Base-by-base conservation (phyloP, 352 stramenopile genomes). In the Discostella stelligera region DNA sequence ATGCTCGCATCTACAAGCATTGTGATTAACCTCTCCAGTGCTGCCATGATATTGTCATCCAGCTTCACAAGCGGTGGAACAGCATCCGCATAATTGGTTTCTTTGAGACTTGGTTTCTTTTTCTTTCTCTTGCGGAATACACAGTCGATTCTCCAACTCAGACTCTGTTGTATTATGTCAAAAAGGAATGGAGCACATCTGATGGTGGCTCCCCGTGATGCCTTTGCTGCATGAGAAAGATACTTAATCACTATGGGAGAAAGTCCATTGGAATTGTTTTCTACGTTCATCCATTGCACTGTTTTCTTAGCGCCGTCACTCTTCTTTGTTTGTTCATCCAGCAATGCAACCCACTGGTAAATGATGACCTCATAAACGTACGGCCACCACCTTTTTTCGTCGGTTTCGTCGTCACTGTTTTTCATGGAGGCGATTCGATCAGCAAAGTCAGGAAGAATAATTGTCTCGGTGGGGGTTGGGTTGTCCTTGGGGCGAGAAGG, bases 291-390 rank as follows among this genome's bases (percentile, higher is more conserved):
- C n/a, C 37, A n/a, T 62, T 52, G 39, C 46, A 69, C 59, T 52
- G 69, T 46, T 71, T 76, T 79, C 21, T 79, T 77, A 53, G 61
- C 14, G 62, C 71, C 64, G 11, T 79, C 55, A 41, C 67, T 56
- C 54, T 80, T 80, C 58, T 74, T 84, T 62, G 79, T 82, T 83
- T 93, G 90, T 60, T 90, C 80, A 5, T 70, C 62, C 3, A 94
- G 75, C n/a, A 94, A 68, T 25, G 77, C 79, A 18, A 86, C 63
- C 90, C 90, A 94, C 75, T 94, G 88, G 67, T 87, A 87, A 27
- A 94, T 91, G n/a, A 94, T 86, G 9, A 94, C 73, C 71, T 94
- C 90, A 68, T 94, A 94, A 6, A 83, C 68, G 59, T 91, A 94
- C n/a, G 90, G 90, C 79, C 88, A 94, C 88, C 88, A 94, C 44